Evolutionary conservation across 1,284 basidiomycete species (phyloP), one percentile per base, ranked within the genome.

Genomic region (Tilletia indica): DNA sequence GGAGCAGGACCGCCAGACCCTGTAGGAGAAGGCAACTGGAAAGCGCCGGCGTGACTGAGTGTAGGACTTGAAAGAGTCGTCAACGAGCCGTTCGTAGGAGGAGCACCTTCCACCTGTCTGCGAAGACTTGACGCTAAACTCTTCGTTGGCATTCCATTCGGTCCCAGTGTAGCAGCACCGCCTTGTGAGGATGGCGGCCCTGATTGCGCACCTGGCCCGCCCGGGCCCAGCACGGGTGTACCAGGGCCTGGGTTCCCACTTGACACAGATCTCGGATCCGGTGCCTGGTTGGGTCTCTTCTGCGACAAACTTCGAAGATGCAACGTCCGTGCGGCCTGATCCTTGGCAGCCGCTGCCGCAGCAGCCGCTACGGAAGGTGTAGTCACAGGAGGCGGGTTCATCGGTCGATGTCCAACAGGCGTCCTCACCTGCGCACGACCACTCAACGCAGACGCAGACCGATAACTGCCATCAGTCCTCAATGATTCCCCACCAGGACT

Each of bases 51-150:
- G 38, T 64, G 61, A 34, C 61, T 39, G 34, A 64, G 8, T 34
- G 61, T 64, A 14, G 61, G 61, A 42, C 61, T 64, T 14, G 61
- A 64, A 11, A 39, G 16, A 16, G 34, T 36, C 38, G 61, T 64
- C 2, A 3, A 11, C 8, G 61, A 34, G 3, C 36, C 61, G 69
- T 36, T 66, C 21, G 21, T 25, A 34, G 72, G 19, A 21, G 68
- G 36, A 14, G 54, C 47, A 5, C 49, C 76, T 58, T 81, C 79
- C 39, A 80, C 80, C 69, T 80, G 76, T 34, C 77, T 72, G n/a
- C 80, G 77, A 69, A 81, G 58, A 56, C 69, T 77, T 1, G 78
- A 79, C 25, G 80, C 78, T 69, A 79, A 69, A 56, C 74, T 73
- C 69, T 56, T 38, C 8, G 73, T 68, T 11, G 64, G 38, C 61